These are phyloP conservation scores for Cryptococcus sp. DNA, from an alignment of 1,284 basidiomycete genomes.

Conservation along the genomic window DNA sequence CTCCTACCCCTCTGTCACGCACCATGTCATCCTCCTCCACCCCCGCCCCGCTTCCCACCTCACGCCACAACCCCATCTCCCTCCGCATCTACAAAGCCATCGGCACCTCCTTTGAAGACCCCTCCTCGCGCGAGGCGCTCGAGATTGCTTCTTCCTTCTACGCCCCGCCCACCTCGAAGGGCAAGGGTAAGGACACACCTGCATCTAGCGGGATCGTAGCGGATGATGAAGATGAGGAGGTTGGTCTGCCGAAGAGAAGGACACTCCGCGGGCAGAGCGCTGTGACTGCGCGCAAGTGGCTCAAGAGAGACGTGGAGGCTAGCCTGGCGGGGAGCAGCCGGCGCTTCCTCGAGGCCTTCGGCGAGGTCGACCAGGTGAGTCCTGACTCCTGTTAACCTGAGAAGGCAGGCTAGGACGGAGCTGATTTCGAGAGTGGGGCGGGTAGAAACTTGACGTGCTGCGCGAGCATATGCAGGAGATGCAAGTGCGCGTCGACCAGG, in stretches of 20 bases:
- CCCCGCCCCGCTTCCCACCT: slow-evolving; percentile 27
- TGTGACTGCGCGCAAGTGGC: slow-evolving; percentile 67
- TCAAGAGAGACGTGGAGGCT: slow-evolving; percentile 78
- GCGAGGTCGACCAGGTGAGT: slow-evolving; percentile 78
- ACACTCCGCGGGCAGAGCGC: slow-evolving; percentile 43
- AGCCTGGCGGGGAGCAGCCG: slow-evolving; percentile 74
- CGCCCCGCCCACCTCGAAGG: slow-evolving; percentile 12
- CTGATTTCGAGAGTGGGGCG: neutral
- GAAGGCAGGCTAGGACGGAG: neutral
- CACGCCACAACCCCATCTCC: slow-evolving; percentile 61
- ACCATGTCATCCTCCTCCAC: slow-evolving; percentile 17
- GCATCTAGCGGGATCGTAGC: slow-evolving; percentile 5
- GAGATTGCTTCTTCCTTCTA: slow-evolving; percentile 70
- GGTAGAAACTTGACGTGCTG: slow-evolving; percentile 71
- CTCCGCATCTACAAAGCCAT: slow-evolving; percentile 84
- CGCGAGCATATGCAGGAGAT: slow-evolving; percentile 72
- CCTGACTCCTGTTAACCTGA: neutral
- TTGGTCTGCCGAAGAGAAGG: slow-evolving; percentile 17
- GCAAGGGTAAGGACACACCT: slow-evolving; percentile 49
- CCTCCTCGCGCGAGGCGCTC: slow-evolving; percentile 72
- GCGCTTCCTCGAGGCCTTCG: slow-evolving; percentile 75
- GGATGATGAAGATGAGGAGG: slow-evolving; percentile 13
- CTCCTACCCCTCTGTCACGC: no score
- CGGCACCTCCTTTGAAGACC: slow-evolving; percentile 72
- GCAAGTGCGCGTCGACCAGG: slow-evolving; percentile 75